Conservation (phyloP, 352 stramenopile genomes). For the Globisporangium uncinulatum region DNA sequence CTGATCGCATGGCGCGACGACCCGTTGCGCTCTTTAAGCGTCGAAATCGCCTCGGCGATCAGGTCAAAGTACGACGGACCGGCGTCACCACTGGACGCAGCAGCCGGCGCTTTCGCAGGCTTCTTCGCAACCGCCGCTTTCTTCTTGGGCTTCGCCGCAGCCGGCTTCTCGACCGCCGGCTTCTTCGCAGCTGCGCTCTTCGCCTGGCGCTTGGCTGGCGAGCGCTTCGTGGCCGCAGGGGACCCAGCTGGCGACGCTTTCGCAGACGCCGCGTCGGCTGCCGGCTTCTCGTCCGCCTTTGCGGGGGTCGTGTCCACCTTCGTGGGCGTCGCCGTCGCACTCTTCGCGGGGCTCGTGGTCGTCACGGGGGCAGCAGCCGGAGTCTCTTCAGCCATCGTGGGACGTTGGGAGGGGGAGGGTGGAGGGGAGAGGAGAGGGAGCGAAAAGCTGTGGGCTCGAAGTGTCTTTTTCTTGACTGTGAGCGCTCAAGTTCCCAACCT, state of each 20-base stretch:
- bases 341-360: slow-evolving; percentile 22
- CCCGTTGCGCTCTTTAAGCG: slow-evolving; percentile 91
- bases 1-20: slow-evolving; percentile 89
- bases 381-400: slow-evolving; percentile 16
- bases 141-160: slow-evolving; percentile 21
- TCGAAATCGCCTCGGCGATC: slow-evolving; percentile 87
- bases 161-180: slow-evolving; percentile 18
- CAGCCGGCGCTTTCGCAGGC: slow-evolving; percentile 4
- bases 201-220: slow-evolving; percentile 44
- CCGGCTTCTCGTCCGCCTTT: slow-evolving; percentile 10
- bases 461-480: slow-evolving; percentile 22
- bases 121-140: slow-evolving; percentile 27
- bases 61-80: slow-evolving; percentile 85
- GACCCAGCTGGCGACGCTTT: not conserved
- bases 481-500: not conserved
- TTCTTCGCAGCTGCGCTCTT: slow-evolving; percentile 61
- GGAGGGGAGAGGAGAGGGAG: not conserved
- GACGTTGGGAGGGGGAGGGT: not conserved
- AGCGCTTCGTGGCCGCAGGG: slow-evolving; percentile 31
- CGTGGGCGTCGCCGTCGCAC: slow-evolving; percentile 25
- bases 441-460: slow-evolving; percentile 11
- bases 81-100: slow-evolving; percentile 14
- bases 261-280: slow-evolving; percentile 15
- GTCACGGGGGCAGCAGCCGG: slow-evolving; percentile 3
- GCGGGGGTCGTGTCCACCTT: slow-evolving; percentile 14